A percentile compares a stretch with the other conserved stretches of the same genome.
Evolutionary conservation across 768 basidiomycete genomes (phyloP).

Genomic region (Asterophora parasitica): DNA sequence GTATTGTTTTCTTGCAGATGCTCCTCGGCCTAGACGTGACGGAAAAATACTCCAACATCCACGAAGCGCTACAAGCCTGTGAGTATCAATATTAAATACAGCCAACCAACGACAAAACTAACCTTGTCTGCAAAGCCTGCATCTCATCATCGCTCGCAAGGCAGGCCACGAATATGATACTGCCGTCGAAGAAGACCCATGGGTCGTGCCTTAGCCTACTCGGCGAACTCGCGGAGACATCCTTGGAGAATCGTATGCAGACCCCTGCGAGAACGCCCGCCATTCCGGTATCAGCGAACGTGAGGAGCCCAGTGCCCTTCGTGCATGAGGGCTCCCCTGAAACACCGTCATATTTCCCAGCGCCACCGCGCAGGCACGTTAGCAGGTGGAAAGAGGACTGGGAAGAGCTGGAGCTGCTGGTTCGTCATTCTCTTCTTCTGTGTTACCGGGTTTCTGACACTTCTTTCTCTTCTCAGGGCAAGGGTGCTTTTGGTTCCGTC

Average conservation of each 20-base stretch:
- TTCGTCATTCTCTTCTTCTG: slow-evolving; percentile 22
- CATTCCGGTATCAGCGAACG: slow-evolving; percentile 30
- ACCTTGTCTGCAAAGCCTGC: slow-evolving; percentile 32
- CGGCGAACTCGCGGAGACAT: slow-evolving; percentile 47
- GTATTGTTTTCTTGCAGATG: slow-evolving; percentile 82
- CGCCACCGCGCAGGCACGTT: slow-evolving; percentile 41
- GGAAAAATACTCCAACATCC: slow-evolving; percentile 47
- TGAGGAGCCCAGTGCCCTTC: slow-evolving; percentile 46
- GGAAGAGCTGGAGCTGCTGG: slow-evolving; percentile 87
- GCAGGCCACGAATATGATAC: slow-evolving; percentile 56
- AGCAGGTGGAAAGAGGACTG: slow-evolving; percentile 93
- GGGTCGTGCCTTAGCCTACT: slow-evolving; percentile 55
- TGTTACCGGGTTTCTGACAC: neutral
- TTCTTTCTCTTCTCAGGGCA: slow-evolving; percentile 47
- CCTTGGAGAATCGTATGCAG: slow-evolving; percentile 24
- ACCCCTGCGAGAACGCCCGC: slow-evolving; percentile 23
- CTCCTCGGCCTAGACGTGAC: slow-evolving; percentile 71
- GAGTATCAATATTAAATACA: slow-evolving; percentile 13
- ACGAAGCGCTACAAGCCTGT: slow-evolving; percentile 57
- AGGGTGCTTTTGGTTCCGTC: slow-evolving; percentile 90
- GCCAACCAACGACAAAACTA: neutral
- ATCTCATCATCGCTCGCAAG: slow-evolving; percentile 49
- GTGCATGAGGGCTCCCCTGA: slow-evolving; percentile 55
- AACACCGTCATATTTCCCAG: slow-evolving; percentile 57
- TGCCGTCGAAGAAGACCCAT: slow-evolving; percentile 50